These are phyloP conservation scores for Dendrobium huoshanense DNA, from an alignment of 106 monocot species.

Conservation along the genomic window DNA sequence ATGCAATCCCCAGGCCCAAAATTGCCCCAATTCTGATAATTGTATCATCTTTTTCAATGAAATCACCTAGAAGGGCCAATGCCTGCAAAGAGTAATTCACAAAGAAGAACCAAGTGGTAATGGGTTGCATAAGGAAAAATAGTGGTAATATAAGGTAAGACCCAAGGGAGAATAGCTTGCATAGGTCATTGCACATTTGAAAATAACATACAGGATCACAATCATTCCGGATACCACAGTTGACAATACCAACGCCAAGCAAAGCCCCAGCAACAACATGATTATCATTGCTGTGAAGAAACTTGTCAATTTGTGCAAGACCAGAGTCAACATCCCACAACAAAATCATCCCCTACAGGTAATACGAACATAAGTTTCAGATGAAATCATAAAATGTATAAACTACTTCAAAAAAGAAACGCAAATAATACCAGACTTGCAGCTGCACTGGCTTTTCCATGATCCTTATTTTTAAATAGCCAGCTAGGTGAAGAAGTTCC, in stretches of 20 bases:
- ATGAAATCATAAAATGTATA: slow-evolving; percentile 2
- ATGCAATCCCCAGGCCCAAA: slow-evolving; percentile 93
- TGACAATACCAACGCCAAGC: slow-evolving; percentile 92
- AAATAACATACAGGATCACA: slow-evolving; percentile 76
- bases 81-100: slow-evolving; percentile 43
- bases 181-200: background rate
- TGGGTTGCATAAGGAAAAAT: background rate
- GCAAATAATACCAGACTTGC: slow-evolving; percentile 73
- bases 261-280: slow-evolving; percentile 94
- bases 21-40: slow-evolving; percentile 87
- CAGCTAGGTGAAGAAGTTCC: slow-evolving; percentile 60
- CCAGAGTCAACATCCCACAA: slow-evolving; percentile 97
- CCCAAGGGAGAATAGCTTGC: background rate
- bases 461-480: slow-evolving; percentile 98
- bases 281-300: slow-evolving; percentile 82
- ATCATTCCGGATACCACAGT: slow-evolving; percentile 89
- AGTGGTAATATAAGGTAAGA: background rate
- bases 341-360: slow-evolving; percentile 82
- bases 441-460: slow-evolving; percentile 95
- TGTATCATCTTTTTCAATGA: slow-evolving; percentile 74
- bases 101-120: background rate
- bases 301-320: slow-evolving; percentile 89
- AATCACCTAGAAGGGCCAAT: slow-evolving; percentile 76
- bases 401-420: background rate
- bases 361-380: slow-evolving; percentile 9